A percentile compares a stretch with the other conserved stretches of the same genome.
Evolutionary conservation across 108 stramenopile genomes (phyloP).

Genomic region (Fistulifera pelliculosa): DNA sequence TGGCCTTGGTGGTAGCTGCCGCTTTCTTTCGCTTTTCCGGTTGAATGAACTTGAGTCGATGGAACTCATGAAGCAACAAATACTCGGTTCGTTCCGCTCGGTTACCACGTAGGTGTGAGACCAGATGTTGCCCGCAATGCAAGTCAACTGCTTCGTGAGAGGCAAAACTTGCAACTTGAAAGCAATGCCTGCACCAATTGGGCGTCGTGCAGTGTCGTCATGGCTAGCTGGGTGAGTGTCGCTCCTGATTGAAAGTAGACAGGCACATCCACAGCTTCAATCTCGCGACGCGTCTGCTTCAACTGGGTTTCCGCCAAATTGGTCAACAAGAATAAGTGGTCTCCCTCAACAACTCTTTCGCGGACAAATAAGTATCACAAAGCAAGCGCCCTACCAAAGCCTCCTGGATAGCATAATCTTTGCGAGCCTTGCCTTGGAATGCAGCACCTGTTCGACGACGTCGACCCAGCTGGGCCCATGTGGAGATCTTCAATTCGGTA

Average conservation of each 20-base stretch:
- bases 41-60: constrained; percentile 87
- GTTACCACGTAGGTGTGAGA: constrained; percentile 90
- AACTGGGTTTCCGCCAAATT: constrained; percentile 78
- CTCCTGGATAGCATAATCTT: constrained; percentile 71
- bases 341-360: constrained; percentile 90
- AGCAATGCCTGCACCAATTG: constrained; percentile 88
- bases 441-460: constrained; percentile 41
- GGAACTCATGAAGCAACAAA: constrained; percentile 97
- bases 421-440: constrained; percentile 49
- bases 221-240: constrained; percentile 75
- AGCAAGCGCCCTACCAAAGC: constrained; percentile 87
- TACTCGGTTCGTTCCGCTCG: constrained; percentile 99
- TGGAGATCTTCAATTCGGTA: constrained; percentile 77
- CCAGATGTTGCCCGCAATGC: constrained; percentile 96
- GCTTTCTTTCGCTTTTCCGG: constrained; percentile 83
- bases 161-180: constrained; percentile 94
- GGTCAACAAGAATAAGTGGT: constrained; percentile 92
- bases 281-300: constrained; percentile 61
- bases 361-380: constrained; percentile 92
- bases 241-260: constrained; percentile 59
- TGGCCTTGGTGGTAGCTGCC: constrained; percentile 43
- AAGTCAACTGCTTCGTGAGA: constrained; percentile 94
- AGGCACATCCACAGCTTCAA: constrained; percentile 92
- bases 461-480: constrained; percentile 95
- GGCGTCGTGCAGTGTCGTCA: constrained; percentile 86